Evolutionary conservation across 2,329 filamentous ascomycete genomes (phyloP).

Genomic region (Hypoxylon sp.): DNA sequence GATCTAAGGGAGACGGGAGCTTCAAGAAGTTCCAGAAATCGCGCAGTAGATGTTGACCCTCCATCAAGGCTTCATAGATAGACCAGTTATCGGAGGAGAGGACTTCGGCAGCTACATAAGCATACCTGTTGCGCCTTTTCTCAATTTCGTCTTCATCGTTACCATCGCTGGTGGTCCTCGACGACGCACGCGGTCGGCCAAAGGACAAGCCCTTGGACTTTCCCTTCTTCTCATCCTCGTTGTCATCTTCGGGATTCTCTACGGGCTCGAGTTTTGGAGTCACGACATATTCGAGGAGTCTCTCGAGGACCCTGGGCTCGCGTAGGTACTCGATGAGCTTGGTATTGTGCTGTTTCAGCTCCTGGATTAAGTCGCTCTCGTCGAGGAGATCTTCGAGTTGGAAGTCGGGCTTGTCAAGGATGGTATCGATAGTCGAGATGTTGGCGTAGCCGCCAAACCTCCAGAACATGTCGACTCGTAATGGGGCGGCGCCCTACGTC

Average conservation of each 20-base stretch:
- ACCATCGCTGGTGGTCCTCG: conserved; percentile 61
- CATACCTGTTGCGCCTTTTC: conserved; percentile 92
- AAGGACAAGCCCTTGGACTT: conserved; percentile 57
- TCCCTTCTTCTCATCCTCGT: conserved; percentile 57
- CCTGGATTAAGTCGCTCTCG: conserved; percentile 95
- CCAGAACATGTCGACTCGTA: conserved; percentile 90
- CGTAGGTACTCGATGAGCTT: conserved; percentile 97
- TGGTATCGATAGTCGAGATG: conserved; percentile 94
- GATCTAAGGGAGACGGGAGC: conserved; percentile 85
- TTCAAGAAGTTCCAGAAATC: conserved; percentile 94
- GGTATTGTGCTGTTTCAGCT: conserved; percentile 97
- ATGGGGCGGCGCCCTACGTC: conserved; percentile 40
- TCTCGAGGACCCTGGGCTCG: conserved; percentile 85
- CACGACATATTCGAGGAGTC: conserved; percentile 90
- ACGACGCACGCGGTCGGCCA: conserved; percentile 65
- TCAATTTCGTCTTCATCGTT: conserved; percentile 80
- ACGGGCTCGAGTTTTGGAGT: conserved; percentile 76
- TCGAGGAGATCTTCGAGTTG: conserved; percentile 95
- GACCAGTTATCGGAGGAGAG: conserved; percentile 97
- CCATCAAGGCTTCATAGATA: conserved; percentile 91
- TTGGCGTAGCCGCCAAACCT: conserved; percentile 99
- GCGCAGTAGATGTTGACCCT: conserved; percentile 80
- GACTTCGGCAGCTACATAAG: conserved; percentile 92
- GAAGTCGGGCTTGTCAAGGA: conserved; percentile 96
- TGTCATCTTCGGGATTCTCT: conserved; percentile 64